A percentile compares a stretch with the other conserved stretches of the same genome.
phyloP scores from a whole-genome alignment of 208 protist species.

The Spongospora subterranea region DNA sequence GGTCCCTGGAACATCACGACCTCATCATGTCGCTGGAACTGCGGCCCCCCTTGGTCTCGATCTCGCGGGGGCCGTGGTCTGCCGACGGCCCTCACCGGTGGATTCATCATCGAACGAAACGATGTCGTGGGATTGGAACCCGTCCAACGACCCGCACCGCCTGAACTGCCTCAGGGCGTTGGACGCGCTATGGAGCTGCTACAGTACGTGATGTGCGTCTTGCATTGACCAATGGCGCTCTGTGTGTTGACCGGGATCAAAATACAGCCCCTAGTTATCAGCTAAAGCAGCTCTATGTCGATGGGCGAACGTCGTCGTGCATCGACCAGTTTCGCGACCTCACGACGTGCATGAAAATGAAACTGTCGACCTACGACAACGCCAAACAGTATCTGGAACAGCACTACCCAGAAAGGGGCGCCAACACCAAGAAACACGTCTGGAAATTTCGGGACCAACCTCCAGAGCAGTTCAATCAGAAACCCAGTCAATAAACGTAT shows the following conservation, averaged over 20 bases:
- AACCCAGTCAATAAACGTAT: too few species aligned
- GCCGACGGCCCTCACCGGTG: background rate
- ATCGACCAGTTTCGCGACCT: background rate
- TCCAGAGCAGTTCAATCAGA: slow-evolving; percentile 28
- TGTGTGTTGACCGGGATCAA: too few species aligned
- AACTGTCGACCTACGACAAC: slow-evolving; percentile 28
- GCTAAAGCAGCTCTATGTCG: background rate
- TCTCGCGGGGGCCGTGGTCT: background rate
- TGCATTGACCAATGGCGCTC: background rate
- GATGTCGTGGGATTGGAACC: slow-evolving; percentile 51
- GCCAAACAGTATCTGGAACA: background rate
- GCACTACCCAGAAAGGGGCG: background rate
- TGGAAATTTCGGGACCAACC: slow-evolving; percentile 30
- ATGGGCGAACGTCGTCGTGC: slow-evolving; percentile 8
- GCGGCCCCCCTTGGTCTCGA: background rate
- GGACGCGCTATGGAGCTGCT: slow-evolving; percentile 51
- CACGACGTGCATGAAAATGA: slow-evolving; percentile 5
- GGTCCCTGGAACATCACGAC: too few species aligned
- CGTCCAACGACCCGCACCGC: background rate
- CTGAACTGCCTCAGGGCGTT: slow-evolving; percentile 43
- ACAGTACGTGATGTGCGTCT: slow-evolving; percentile 26
- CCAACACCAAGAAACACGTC: background rate
- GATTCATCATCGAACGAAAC: background rate
- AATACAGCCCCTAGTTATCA: slow-evolving; percentile 27
- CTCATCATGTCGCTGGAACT: background rate